Percentiles rank a stretch among this genome's conserved stretches.
These are phyloP conservation scores for Meredithiella fracta DNA, from an alignment of 2,329 filamentous ascomycete genomes.

Conservation along the genomic window DNA sequence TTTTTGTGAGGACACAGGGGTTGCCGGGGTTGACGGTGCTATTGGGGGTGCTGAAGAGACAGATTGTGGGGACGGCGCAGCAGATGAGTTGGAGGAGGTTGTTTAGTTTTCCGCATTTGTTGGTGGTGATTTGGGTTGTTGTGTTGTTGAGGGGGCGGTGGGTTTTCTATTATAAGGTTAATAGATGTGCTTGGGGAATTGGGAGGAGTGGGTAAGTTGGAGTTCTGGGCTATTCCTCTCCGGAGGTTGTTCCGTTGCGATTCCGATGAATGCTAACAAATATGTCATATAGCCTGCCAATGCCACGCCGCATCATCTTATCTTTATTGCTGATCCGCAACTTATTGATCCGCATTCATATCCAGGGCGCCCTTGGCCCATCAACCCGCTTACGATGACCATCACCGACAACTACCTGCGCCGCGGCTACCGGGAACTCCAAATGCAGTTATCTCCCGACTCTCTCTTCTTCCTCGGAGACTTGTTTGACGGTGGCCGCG, in stretches of 20 bases:
- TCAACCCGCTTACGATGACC: conserved; percentile 35
- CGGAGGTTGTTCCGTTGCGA: no score
- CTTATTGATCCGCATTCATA: conserved; percentile 93
- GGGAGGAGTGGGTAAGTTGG: conserved; percentile 74
- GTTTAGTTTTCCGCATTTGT: conserved; percentile 46
- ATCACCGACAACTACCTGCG: conserved; percentile 83
- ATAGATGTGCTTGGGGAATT: conserved; percentile 65
- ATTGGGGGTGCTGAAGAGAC: neutral
- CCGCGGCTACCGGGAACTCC: conserved; percentile 64
- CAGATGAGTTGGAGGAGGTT: conserved; percentile 12
- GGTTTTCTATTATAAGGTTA: conserved; percentile 54
- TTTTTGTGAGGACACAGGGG: neutral
- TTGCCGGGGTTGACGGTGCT: neutral
- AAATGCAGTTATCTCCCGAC: conserved; percentile 62
- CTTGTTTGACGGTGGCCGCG: conserved; percentile 84
- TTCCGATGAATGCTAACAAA: no score
- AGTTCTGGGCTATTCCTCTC: neutral
- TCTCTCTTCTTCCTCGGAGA: conserved; percentile 85
- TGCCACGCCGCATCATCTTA: conserved; percentile 66
- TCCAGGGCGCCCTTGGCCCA: conserved; percentile 53
- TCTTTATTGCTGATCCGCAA: conserved; percentile 80
- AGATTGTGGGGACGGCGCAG: neutral
- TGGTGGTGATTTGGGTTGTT: conserved; percentile 59
- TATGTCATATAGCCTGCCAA: conserved; percentile 44
- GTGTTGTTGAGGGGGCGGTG: conserved; percentile 70